These are phyloP conservation scores for Phoma sp. DNA, from an alignment of 2,329 filamentous ascomycete genomes.

Conservation along the genomic window DNA sequence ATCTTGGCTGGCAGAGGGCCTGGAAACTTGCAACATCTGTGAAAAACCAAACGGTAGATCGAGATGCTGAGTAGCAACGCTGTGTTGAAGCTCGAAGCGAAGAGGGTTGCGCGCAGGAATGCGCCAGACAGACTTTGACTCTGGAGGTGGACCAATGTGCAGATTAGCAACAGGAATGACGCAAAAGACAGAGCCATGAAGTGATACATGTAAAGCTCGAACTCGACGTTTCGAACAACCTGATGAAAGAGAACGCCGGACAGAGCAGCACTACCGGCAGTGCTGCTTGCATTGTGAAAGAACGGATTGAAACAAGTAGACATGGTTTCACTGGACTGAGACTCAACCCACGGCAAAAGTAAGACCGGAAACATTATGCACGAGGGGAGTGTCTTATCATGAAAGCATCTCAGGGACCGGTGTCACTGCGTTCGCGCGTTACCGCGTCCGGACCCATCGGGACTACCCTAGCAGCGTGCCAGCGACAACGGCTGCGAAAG, in stretches of 20 bases:
- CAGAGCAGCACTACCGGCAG: slow-evolving; percentile 14
- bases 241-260: slow-evolving; percentile 32
- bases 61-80: slow-evolving; percentile 30
- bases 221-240: slow-evolving; percentile 26
- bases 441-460: no score
- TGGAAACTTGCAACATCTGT: slow-evolving; percentile 34
- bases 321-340: background rate
- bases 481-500: no score
- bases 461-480: no score
- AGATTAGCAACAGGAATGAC: slow-evolving; percentile 21
- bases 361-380: background rate
- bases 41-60: slow-evolving; percentile 35
- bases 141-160: slow-evolving; percentile 5
- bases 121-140: slow-evolving; percentile 7
- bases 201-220: slow-evolving; percentile 35
- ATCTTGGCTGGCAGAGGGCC: slow-evolving; percentile 34
- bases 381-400: background rate
- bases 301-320: background rate
- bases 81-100: slow-evolving; percentile 20
- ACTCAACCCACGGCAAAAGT: no score
- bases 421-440: no score
- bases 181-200: slow-evolving; percentile 25
- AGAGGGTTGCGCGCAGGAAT: slow-evolving; percentile 15
- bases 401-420: no score
- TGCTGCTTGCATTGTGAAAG: background rate